Percentiles rank a stretch among this genome's conserved stretches.
Evolutionary conservation across 1,139 yeast genomes (phyloP).

Genomic region (Nakaseomyces uthaithaninus): DNA sequence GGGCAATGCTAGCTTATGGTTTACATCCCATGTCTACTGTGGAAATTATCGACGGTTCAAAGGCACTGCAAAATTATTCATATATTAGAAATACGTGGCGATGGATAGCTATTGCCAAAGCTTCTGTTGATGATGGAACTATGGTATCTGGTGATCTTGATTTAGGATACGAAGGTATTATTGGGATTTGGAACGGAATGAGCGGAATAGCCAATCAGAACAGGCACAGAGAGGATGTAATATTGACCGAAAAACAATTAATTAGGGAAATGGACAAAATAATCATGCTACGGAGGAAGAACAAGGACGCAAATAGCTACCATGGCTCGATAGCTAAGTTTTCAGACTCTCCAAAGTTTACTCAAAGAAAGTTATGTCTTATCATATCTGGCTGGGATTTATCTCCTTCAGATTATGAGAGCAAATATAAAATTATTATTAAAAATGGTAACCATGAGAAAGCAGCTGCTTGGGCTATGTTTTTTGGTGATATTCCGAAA

Average conservation of each 20-base stretch:
- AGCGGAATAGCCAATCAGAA: slow-evolving; percentile 53
- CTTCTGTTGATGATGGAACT: slow-evolving; percentile 57
- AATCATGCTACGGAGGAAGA: slow-evolving; percentile 27
- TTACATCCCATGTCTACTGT: slow-evolving; percentile 60
- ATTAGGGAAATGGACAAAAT: slow-evolving; percentile 38
- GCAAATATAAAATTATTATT: slow-evolving; percentile 51
- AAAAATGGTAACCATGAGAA: slow-evolving; percentile 61
- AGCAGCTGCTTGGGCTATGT: slow-evolving; percentile 98
- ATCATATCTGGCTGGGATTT: slow-evolving; percentile 90
- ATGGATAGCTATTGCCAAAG: slow-evolving; percentile 71
- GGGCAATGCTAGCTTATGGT: slow-evolving; percentile 72
- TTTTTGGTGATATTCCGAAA: slow-evolving; percentile 76
- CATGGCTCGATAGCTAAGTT: slow-evolving; percentile 16
- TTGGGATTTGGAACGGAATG: slow-evolving; percentile 83
- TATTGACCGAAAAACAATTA: slow-evolving; percentile 39
- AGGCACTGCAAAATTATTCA: slow-evolving; percentile 45
- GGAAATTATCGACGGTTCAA: slow-evolving; percentile 48
- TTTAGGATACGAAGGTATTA: slow-evolving; percentile 79
- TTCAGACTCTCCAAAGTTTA: slow-evolving; percentile 38
- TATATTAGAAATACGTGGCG: slow-evolving; percentile 77
- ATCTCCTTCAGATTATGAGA: slow-evolving; percentile 67
- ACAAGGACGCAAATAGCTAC: slow-evolving; percentile 19
- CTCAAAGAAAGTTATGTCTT: slow-evolving; percentile 69
- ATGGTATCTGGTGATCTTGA: slow-evolving; percentile 64
- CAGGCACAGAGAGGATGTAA: slow-evolving; percentile 36